Evolutionary conservation across 2,329 filamentous ascomycete genomes (phyloP).

Genomic region (Monosporascus cannonballus): DNA sequence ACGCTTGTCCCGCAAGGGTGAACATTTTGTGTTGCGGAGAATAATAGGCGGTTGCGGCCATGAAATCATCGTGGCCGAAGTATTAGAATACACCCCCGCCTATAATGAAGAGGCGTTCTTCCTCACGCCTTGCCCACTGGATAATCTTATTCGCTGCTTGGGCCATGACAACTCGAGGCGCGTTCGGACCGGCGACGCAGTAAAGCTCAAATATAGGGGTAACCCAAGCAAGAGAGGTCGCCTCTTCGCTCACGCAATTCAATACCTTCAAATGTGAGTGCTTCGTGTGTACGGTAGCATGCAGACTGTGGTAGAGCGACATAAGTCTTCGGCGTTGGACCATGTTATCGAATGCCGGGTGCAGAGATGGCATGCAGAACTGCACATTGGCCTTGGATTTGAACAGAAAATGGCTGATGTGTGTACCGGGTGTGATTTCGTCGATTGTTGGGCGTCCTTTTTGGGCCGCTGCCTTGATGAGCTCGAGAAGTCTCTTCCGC

Average conservation of each 20-base stretch:
- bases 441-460: slow-evolving; percentile 65
- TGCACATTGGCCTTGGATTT: slow-evolving; percentile 94
- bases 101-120: slow-evolving; percentile 93
- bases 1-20: too few species aligned
- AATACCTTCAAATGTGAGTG: slow-evolving; percentile 81
- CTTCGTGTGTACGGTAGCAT: slow-evolving; percentile 78
- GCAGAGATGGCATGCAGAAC: slow-evolving; percentile 82
- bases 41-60: neutral
- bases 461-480: slow-evolving; percentile 66
- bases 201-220: slow-evolving; percentile 92
- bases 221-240: slow-evolving; percentile 80
- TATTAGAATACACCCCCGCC: slow-evolving; percentile 79
- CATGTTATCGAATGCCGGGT: slow-evolving; percentile 55
- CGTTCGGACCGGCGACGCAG: slow-evolving; percentile 77
- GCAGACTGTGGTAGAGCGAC: slow-evolving; percentile 78
- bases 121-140: slow-evolving; percentile 86
- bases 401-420: slow-evolving; percentile 88
- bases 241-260: slow-evolving; percentile 68
- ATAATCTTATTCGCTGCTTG: slow-evolving; percentile 85
- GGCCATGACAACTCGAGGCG: slow-evolving; percentile 60
- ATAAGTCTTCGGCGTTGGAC: slow-evolving; percentile 67
- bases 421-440: slow-evolving; percentile 73
- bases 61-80: neutral
- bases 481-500: slow-evolving; percentile 66
- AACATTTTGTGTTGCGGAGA: neutral